Evolutionary conservation across 2,329 filamentous ascomycete genomes (phyloP).

Genomic region (Ophiosphaerella korrae): DNA sequence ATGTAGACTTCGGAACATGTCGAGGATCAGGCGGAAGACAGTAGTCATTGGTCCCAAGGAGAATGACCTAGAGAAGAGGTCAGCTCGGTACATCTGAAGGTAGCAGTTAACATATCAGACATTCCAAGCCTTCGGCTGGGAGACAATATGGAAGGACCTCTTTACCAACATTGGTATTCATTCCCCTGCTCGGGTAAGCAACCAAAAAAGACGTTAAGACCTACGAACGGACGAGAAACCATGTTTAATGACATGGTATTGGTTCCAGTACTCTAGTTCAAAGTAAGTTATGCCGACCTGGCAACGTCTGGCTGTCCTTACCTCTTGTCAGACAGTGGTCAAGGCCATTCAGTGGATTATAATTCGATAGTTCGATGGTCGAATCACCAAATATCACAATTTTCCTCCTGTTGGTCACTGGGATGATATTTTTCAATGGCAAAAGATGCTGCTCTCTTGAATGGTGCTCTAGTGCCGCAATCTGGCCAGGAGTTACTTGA

Average conservation of each 20-base stretch:
- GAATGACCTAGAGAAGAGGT: too few species aligned
- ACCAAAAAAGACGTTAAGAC: neutral
- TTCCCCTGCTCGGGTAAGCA: neutral
- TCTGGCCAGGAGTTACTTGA: too few species aligned
- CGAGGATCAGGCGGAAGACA: too few species aligned
- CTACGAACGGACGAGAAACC: constrained; percentile 1
- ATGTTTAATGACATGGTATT: constrained; percentile 5
- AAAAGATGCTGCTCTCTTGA: too few species aligned
- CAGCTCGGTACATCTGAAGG: neutral
- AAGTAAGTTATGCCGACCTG: neutral
- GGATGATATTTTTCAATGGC: too few species aligned
- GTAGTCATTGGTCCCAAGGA: too few species aligned
- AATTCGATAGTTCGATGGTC: too few species aligned
- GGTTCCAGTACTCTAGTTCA: constrained; percentile 4
- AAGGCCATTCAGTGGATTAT: neutral
- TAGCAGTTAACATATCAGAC: neutral
- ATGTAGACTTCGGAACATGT: neutral
- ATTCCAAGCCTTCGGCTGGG: constrained; percentile 2
- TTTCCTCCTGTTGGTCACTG: too few species aligned
- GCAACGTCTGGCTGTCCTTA: neutral
- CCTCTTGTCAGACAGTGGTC: constrained; percentile 1
- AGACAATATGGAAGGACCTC: constrained; percentile 2
- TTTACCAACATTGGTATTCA: constrained; percentile 3
- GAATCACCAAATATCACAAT: too few species aligned
- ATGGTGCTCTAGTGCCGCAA: too few species aligned